Conservation (phyloP, 495 filamentous ascomycete genomes). For the Annulohypoxylon maeteangense region DNA sequence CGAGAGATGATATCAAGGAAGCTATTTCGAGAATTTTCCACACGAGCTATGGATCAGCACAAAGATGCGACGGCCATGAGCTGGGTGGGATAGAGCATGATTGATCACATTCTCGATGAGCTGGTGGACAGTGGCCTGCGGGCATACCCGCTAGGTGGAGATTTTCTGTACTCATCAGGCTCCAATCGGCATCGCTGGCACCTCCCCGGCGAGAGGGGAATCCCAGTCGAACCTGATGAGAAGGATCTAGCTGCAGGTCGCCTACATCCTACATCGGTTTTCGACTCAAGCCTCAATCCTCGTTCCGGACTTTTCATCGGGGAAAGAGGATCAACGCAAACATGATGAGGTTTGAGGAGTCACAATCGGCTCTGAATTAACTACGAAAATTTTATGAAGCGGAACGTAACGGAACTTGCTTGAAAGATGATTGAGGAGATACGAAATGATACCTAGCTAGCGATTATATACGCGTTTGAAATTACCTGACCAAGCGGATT, state of each 20-base stretch:
- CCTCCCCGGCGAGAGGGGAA: conserved; percentile 11
- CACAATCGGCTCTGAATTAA: conserved; percentile 3
- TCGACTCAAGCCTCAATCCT: not conserved
- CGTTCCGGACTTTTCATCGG: not conserved
- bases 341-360: not conserved
- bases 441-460: conserved; percentile 11
- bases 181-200: conserved; percentile 33
- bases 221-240: conserved; percentile 8
- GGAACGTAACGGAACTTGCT: not conserved
- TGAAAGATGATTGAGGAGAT: conserved; percentile 17
- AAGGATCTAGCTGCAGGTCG: not conserved
- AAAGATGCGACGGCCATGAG: not conserved
- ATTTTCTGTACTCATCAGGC: conserved; percentile 10
- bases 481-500: not conserved
- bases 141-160: conserved; percentile 21
- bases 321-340: not conserved
- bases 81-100: conserved; percentile 1
- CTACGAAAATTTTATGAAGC: not conserved
- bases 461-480: conserved; percentile 2
- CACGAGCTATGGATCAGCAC: not conserved
- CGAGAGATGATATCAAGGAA: not conserved
- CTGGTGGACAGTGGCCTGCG: conserved; percentile 5
- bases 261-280: conserved; percentile 21
- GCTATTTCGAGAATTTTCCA: conserved; percentile 1
- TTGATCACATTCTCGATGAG: conserved; percentile 20